These are phyloP conservation scores for Panellus pusillus DNA, from an alignment of 768 basidiomycete species.

Conservation along the genomic window DNA sequence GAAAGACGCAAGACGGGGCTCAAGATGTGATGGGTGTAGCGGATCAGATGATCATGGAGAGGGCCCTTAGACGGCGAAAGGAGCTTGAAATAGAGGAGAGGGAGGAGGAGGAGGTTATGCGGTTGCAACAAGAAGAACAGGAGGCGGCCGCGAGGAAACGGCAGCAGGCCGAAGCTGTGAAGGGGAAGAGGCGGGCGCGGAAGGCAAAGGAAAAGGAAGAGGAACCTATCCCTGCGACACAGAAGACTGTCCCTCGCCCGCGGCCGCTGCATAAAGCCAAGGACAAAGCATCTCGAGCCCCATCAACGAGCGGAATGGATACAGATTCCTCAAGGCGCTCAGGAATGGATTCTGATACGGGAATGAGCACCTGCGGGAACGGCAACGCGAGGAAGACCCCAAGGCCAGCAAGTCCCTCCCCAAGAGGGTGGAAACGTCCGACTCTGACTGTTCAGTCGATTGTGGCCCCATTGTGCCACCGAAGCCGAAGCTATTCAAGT, in stretches of 20 bases:
- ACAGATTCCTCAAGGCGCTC: conserved; percentile 10
- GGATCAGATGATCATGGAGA: conserved; percentile 54
- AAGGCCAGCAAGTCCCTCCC: background rate
- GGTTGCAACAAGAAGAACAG: conserved; percentile 16
- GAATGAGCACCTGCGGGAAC: background rate
- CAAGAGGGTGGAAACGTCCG: too few species aligned
- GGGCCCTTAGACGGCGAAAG: conserved; percentile 50
- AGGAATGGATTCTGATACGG: conserved; percentile 2
- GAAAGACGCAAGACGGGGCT: conserved; percentile 23
- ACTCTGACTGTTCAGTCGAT: too few species aligned
- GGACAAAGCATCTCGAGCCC: conserved; percentile 1
- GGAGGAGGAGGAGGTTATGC: conserved; percentile 31
- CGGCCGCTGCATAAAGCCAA: conserved; percentile 11
- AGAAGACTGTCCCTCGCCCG: conserved; percentile 11
- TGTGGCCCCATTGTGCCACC: background rate
- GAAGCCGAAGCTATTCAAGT: background rate
- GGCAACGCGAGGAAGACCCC: background rate
- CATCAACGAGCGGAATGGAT: conserved; percentile 12
- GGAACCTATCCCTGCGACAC: background rate
- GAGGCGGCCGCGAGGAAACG: conserved; percentile 15
- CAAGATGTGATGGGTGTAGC: conserved; percentile 42
- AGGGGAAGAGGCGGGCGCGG: conserved; percentile 9
- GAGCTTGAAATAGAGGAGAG: conserved; percentile 48
- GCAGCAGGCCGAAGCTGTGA: conserved; percentile 9
- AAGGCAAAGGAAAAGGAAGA: conserved; percentile 17